Conservation (phyloP, 1,284 basidiomycete genomes). For the Cryptococcus sp. region DNA sequence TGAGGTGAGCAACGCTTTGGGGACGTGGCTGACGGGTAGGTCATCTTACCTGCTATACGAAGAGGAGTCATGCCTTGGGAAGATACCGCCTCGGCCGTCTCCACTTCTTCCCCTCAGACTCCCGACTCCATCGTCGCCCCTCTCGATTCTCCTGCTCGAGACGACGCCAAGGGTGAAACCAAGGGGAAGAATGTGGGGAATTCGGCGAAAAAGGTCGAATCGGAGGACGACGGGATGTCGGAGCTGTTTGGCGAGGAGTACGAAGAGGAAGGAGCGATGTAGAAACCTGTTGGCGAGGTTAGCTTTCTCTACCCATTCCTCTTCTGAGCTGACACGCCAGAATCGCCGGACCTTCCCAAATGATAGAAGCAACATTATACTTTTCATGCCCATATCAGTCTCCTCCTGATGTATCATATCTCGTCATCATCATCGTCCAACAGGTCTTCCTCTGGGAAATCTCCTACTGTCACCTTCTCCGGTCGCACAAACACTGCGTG, state of each 20-base stretch:
- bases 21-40: constrained; percentile 12
- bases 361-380: too few relatives aligned
- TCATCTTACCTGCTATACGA: constrained; percentile 26
- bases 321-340: too few relatives aligned
- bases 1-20: constrained; percentile 17
- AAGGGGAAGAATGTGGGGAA: background rate
- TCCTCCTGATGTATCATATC: constrained; percentile 52
- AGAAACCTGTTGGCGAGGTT: background rate
- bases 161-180: background rate
- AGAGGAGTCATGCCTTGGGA: constrained; percentile 19
- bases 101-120: background rate
- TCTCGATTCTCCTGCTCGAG: background rate
- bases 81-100: background rate
- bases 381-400: background rate
- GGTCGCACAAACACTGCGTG: constrained; percentile 84
- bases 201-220: background rate
- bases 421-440: constrained; percentile 63
- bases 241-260: too few relatives aligned
- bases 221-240: constrained; percentile 1
- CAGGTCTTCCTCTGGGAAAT: constrained; percentile 77
- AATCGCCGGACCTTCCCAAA: too few relatives aligned
- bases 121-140: background rate
- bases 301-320: too few relatives aligned
- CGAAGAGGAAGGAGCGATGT: background rate
- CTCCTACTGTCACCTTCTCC: constrained; percentile 74